These are phyloP conservation scores for Astrocystis sublimbata DNA, from an alignment of 495 filamentous ascomycete species.

Conservation along the genomic window DNA sequence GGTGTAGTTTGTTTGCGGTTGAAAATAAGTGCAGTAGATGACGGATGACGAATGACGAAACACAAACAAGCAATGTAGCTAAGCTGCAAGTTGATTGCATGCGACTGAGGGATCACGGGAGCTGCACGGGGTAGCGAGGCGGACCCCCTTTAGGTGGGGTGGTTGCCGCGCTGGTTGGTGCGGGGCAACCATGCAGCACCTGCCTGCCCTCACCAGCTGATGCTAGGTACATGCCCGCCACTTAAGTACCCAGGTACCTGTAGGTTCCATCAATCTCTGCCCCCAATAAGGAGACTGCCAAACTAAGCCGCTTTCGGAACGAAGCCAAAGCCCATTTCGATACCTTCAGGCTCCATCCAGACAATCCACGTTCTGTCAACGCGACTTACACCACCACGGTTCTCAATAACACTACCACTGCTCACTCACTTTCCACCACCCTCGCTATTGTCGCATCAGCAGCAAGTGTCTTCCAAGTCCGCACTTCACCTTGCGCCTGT, in stretches of 20 bases:
- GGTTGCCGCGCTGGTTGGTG: conserved; percentile 10
- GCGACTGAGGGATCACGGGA: conserved; percentile 10
- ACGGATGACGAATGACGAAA: conserved; percentile 18
- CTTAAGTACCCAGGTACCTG: neutral
- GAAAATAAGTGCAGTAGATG: neutral
- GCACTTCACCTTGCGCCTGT: no score
- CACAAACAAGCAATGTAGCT: neutral
- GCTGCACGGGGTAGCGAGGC: conserved; percentile 4
- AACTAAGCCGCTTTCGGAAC: no score
- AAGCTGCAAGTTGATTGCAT: conserved; percentile 11
- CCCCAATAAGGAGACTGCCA: no score
- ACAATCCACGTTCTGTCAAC: no score
- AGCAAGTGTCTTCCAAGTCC: neutral
- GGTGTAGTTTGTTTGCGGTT: neutral
- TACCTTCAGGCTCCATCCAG: no score
- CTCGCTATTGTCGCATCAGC: neutral
- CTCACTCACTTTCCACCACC: no score
- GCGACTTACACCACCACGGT: no score
- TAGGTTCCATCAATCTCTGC: no score
- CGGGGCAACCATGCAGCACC: conserved; percentile 15
- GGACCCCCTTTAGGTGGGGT: neutral
- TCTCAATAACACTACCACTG: no score
- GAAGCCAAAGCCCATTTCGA: no score
- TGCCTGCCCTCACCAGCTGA: no score
- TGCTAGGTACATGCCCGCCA: no score